Conservation (phyloP, 495 filamentous ascomycete species). For the Neurospora sp. region DNA sequence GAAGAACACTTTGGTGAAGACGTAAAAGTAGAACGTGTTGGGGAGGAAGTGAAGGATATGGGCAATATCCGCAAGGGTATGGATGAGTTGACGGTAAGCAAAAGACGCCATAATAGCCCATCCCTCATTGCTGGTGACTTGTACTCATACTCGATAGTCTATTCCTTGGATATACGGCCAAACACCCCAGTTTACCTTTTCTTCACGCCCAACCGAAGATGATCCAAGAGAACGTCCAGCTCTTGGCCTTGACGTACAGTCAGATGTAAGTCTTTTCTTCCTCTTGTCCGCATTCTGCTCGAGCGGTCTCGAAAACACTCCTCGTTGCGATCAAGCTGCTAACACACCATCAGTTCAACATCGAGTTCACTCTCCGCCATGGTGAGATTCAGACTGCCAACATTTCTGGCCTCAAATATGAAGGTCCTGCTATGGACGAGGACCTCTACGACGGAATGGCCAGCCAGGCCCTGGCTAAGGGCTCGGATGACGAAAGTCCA, state of each 20-base stretch:
- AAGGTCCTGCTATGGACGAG: slow-evolving; percentile 1
- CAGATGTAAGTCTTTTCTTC: slow-evolving; percentile 9
- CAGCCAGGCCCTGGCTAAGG: slow-evolving; percentile 9
- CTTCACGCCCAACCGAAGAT: slow-evolving; percentile 39
- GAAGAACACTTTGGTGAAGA: slow-evolving; percentile 6
- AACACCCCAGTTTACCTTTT: slow-evolving; percentile 75
- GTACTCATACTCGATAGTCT: slow-evolving; percentile 34
- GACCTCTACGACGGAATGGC: slow-evolving; percentile 7
- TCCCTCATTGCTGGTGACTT: neutral
- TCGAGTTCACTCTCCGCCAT: slow-evolving; percentile 29
- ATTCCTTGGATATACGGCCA: slow-evolving; percentile 70
- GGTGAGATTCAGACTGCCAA: slow-evolving; percentile 25
- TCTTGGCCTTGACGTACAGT: slow-evolving; percentile 24
- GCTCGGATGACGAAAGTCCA: neutral
- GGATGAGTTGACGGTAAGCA: slow-evolving; percentile 42
- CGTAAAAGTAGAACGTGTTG: slow-evolving; percentile 36
- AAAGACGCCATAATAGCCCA: neutral
- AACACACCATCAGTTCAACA: slow-evolving; percentile 8
- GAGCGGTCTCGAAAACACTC: neutral
- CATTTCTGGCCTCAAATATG: slow-evolving; percentile 9
- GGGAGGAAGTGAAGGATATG: slow-evolving; percentile 11
- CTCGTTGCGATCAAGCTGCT: neutral
- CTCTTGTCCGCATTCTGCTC: neutral
- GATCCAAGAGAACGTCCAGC: slow-evolving; percentile 44
- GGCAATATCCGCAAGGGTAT: slow-evolving; percentile 43